A percentile compares a stretch with the other conserved stretches of the same genome.
phyloP scores from a whole-genome alignment of 495 filamentous ascomycete genomes.

The Rusavskia elegans region DNA sequence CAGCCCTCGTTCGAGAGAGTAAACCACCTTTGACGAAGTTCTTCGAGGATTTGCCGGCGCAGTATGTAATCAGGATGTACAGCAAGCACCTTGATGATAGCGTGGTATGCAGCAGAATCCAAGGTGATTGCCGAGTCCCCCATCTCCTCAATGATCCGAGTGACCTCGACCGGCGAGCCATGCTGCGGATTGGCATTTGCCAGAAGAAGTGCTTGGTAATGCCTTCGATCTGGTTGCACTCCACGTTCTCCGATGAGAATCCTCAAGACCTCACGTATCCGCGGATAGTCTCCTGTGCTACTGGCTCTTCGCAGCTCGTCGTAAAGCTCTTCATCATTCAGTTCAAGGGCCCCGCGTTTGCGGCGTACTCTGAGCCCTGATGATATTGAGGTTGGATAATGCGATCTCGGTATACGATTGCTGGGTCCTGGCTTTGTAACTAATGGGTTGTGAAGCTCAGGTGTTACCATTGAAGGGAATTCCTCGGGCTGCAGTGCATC shows the following conservation, averaged over 20 bases:
- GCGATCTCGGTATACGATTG: not conserved
- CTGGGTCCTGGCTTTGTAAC: not conserved
- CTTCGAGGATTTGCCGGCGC: constrained; percentile 49
- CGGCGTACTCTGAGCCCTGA: not conserved
- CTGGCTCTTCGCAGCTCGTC: constrained; percentile 5
- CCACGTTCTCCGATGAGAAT: constrained; percentile 41
- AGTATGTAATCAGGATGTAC: constrained; percentile 77
- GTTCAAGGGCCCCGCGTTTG: not conserved
- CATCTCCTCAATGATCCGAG: constrained; percentile 55
- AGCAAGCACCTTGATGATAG: constrained; percentile 54
- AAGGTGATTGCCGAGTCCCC: constrained; percentile 36
- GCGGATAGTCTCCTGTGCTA: constrained; percentile 5
- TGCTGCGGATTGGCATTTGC: constrained; percentile 45
- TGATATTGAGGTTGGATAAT: not conserved
- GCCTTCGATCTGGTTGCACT: constrained; percentile 43
- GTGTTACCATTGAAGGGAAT: too few relatives aligned
- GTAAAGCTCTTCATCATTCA: constrained; percentile 2
- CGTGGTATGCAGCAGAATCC: constrained; percentile 52
- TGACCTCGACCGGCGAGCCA: constrained; percentile 48
- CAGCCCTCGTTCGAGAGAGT: constrained; percentile 44
- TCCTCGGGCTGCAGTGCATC: too few relatives aligned
- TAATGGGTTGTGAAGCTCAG: too few relatives aligned
- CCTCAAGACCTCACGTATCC: constrained; percentile 1
- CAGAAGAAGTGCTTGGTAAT: constrained; percentile 60
- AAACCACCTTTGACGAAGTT: constrained; percentile 58